phyloP scores from a whole-genome alignment of 768 basidiomycete genomes.

The Podaxis sp. region DNA sequence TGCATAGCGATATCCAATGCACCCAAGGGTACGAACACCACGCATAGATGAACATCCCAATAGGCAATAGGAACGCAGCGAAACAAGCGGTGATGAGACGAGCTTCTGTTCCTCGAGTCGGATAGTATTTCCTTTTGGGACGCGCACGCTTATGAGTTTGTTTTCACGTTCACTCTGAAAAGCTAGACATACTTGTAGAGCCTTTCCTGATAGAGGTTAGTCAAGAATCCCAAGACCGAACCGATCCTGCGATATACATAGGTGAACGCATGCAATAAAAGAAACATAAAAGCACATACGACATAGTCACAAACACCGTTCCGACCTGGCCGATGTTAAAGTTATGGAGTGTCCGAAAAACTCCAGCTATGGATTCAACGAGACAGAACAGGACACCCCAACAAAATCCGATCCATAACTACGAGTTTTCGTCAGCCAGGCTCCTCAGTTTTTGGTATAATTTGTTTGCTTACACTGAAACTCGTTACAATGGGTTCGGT shows the following conservation, averaged over 20 bases:
- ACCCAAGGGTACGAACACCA: conserved; percentile 56
- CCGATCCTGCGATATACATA: conserved; percentile 42
- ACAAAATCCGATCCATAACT: conserved; percentile 71
- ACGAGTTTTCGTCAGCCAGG: not conserved
- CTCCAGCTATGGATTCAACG: conserved; percentile 42
- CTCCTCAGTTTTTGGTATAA: conserved; percentile 20
- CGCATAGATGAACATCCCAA: conserved; percentile 68
- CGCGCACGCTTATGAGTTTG: not conserved
- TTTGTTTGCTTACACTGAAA: conserved; percentile 56
- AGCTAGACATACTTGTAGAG: conserved; percentile 40
- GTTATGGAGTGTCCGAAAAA: conserved; percentile 51
- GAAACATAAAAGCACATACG: conserved; percentile 31
- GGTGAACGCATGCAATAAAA: not conserved
- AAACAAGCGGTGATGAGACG: conserved; percentile 54
- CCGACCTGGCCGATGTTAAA: conserved; percentile 61
- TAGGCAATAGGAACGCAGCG: conserved; percentile 49
- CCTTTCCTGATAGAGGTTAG: conserved; percentile 43
- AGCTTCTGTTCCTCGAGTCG: conserved; percentile 46
- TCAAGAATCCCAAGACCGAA: conserved; percentile 41
- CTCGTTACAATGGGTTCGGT: conserved; percentile 74
- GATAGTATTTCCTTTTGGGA: conserved; percentile 27
- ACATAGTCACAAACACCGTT: conserved; percentile 51
- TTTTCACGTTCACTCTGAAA: no score
- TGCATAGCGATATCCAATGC: conserved; percentile 56
- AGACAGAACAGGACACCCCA: conserved; percentile 77